These are phyloP conservation scores for Yamadazyma sp. DNA, from an alignment of 805 yeast species.

Conservation along the genomic window DNA sequence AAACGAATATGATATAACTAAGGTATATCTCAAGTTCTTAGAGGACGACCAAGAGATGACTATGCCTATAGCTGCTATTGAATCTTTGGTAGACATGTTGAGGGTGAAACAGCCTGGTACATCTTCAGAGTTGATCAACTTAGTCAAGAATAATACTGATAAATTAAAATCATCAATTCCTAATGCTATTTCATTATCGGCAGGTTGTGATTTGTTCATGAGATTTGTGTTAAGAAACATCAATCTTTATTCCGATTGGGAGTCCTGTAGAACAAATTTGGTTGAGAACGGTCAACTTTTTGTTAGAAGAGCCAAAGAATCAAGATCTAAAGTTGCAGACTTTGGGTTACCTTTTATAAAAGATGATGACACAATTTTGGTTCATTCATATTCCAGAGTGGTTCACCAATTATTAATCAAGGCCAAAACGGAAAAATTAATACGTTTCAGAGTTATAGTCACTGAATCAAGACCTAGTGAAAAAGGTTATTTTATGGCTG, in stretches of 20 bases:
- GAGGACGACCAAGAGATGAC: slow-evolving; percentile 95
- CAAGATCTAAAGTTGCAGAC: slow-evolving; percentile 83
- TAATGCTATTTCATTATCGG: slow-evolving; percentile 89
- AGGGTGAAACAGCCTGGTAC: slow-evolving; percentile 86
- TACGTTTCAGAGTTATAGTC: slow-evolving; percentile 84
- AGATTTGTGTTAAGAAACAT: slow-evolving; percentile 88
- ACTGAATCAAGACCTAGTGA: slow-evolving; percentile 90
- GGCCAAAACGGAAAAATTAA: slow-evolving; percentile 69
- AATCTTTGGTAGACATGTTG: slow-evolving; percentile 81
- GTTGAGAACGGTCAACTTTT: slow-evolving; percentile 93
- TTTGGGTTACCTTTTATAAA: slow-evolving; percentile 85
- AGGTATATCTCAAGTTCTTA: slow-evolving; percentile 74
- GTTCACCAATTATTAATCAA: slow-evolving; percentile 70
- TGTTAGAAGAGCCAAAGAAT: slow-evolving; percentile 85
- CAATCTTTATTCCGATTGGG: slow-evolving; percentile 91
- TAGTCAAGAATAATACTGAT: slow-evolving; percentile 73
- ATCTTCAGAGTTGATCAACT: slow-evolving; percentile 84
- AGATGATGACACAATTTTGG: slow-evolving; percentile 87
- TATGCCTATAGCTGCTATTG: slow-evolving; percentile 99
- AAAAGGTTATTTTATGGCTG: slow-evolving; percentile 72
- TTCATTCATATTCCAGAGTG: slow-evolving; percentile 91
- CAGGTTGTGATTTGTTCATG: slow-evolving; percentile 96
- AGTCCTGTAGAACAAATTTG: slow-evolving; percentile 79
- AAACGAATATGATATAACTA: slow-evolving; percentile 67
- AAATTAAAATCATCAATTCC: slow-evolving; percentile 75